Base-by-base conservation (phyloP, 164 flowering plant species). In the Tetracentron sinense region DNA sequence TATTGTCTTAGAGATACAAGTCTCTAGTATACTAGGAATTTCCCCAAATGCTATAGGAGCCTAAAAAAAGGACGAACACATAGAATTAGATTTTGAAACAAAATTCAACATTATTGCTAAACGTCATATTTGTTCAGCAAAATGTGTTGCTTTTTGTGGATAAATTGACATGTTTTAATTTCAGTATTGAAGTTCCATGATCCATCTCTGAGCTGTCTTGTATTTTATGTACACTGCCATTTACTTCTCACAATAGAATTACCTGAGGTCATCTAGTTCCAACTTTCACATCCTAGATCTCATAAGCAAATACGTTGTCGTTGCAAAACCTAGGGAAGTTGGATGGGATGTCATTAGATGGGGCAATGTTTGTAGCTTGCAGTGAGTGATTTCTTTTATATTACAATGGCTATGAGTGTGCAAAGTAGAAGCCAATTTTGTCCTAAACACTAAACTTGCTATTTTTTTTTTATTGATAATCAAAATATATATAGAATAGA, bases 241-340 rank as follows among this genome's bases (percentile, higher is more conserved):
- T 2, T 38, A 38, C 44, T 38, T 38, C 44, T 38, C 14, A 8
- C 38, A 33, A 33, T 33, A 33, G 4, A 33, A 8, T 33, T 33
- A 33, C 38, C 38, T 33, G 4, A 33, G 38, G 8, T 38, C 8
- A 8, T 38, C 2, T 38, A 4, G 44, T 38, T 10, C 44, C 5
- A 38, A 38, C 15, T 38, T 38, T 38, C 44, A 38, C 44, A 1
- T 38, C n/a, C 14, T 38, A 38, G 44, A 38, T 38, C 14, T 8
- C 14, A 38, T 2, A 38, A 38, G 44, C 14, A 38, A 38, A 33
- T 33, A 33, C 38, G 5, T 33, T 16, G 25, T 31, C 10, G 16
- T 19, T 58, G 47, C 61, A 38, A 42, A 58, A 23, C 31, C 14
- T 56, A 42, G 11, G 60, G 44, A 25, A 58, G 48, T 35, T 10